Evolutionary conservation across 768 basidiomycete species (phyloP), one percentile per base, ranked within the genome.

Genomic region (Leucocoprinus birnbaumii): DNA sequence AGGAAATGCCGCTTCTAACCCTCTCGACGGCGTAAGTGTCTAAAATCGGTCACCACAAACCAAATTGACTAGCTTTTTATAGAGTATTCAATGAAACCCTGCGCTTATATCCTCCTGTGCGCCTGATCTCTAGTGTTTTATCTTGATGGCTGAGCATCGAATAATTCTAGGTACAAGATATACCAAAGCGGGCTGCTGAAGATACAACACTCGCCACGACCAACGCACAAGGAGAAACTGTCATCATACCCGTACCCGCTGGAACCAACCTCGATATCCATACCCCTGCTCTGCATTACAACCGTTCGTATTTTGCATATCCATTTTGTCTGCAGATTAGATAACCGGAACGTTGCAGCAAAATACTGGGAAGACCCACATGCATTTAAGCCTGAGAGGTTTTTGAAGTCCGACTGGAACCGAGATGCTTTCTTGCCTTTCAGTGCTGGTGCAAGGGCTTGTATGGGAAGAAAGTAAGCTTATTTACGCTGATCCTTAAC

Each of bases 321-420:
- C 43, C 41, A 8, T 42, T 10, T 45, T 73, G 62, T 19, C 68
- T 65, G 3, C 21, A 42, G 26, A 34, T 19, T n/a, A 24, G n/a
- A n/a, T n/a, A n/a, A n/a, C n/a, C 11, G 8, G 6, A 26, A 25
- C 19, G 18, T 31, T 21, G 16, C 43, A 80, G 79, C 78, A 6
- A 66, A 71, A 22, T 79, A 78, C 61, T 80, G 79, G 78, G 58
- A 70, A 24, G 71, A 78, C 31, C 78, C 78, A 1, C 45, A 73
- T 19, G 55, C 50, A 9, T 80, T 78, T 63, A 68, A 66, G 0
- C 62, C 62, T 5, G 58, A 59, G 11, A 51, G 62, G 13, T 62
- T 62, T 48, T 34, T 61, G 25, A 22, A 52, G n/a, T 41, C 54
- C 2, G 59, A 57, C 22, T 62, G 58, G 57, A 53, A 49, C 19